These are phyloP conservation scores for Candida ovalis DNA, from an alignment of 805 yeast species.

Conservation along the genomic window DNA sequence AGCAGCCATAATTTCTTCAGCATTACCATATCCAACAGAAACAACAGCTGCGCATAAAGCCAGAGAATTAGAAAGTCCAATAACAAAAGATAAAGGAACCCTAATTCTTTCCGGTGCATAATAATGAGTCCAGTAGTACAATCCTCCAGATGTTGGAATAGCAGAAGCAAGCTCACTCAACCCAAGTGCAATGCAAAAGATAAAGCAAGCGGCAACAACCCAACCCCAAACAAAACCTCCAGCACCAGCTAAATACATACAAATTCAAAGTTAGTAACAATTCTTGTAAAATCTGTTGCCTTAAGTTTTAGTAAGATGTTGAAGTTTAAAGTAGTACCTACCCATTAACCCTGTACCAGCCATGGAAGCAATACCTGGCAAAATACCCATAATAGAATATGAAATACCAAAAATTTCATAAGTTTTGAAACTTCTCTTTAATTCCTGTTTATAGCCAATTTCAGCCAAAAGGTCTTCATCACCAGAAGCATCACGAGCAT, in stretches of 20 bases:
- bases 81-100: slow-evolving; percentile 54
- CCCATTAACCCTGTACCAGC: slow-evolving; percentile 42
- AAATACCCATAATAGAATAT: slow-evolving; percentile 66
- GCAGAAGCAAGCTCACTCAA: slow-evolving; percentile 67
- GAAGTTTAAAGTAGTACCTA: not conserved
- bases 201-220: slow-evolving; percentile 56
- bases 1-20: slow-evolving; percentile 54
- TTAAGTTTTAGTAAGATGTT: not conserved
- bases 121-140: slow-evolving; percentile 65
- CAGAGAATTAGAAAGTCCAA: slow-evolving; percentile 65
- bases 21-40: slow-evolving; percentile 67
- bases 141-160: slow-evolving; percentile 73
- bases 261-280: not conserved
- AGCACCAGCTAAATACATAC: slow-evolving; percentile 39
- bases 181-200: slow-evolving; percentile 53
- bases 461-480: slow-evolving; percentile 41
- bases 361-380: slow-evolving; percentile 60
- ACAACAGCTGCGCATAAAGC: slow-evolving; percentile 66
- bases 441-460: slow-evolving; percentile 69
- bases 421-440: slow-evolving; percentile 56
- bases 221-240: slow-evolving; percentile 72
- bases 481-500: not conserved
- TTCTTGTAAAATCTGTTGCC: not conserved
- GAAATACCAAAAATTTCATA: slow-evolving; percentile 69
- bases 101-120: slow-evolving; percentile 55